Base-by-base conservation (phyloP, 208 protist species). In the Herpetomonas tarakana region DNA sequence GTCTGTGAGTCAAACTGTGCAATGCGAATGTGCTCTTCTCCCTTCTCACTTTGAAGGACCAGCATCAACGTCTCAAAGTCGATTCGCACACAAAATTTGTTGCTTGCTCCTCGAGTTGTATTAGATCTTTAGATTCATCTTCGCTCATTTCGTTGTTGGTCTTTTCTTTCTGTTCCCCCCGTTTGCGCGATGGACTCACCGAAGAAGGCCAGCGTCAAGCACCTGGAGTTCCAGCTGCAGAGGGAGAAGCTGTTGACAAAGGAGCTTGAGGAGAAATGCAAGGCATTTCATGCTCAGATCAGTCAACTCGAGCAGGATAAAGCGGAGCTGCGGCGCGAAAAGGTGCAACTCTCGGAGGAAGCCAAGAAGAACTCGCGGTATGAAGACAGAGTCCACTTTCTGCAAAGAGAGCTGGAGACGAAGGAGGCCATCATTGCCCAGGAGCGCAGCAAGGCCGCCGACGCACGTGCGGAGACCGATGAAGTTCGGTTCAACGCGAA, bases 301-400 rank as follows among this genome's bases (percentile, higher is more conserved):
- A 68, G 79, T 14, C 75, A 91, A 31, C 64, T 94, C 1, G 83
- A 91, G 28, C 88, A 92, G 55, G 88, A 90, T 35, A 94, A 94
- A 47, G 84, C 84, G 4, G 85, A 91, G 52, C 68, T 91, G 16
- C 82, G 87, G 9, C 78, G 87, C 1, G 83, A 89, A 53, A 88
- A 88, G 52, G 29, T 91, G 2, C 59, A 69, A 0, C 67, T 88
- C 2, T 26, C 31, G 12, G 88, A 94, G 3, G 88, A 91, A 25
- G 68, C 68, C 3, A 91, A 91, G 41, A 81, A 78, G 35, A 63
- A 46, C n/a, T 46, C 65, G 0, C 88, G 85, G 61, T 54, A 88
- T 14, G 81, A 90, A 18, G 88, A 94, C 29, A 76, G 75, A 22
- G 61, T 88, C 26, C 81, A 88, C 59, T 53, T 51, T 35, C 53